phyloP scores from a whole-genome alignment of 768 basidiomycete species.

The Suillus subalutaceus region DNA sequence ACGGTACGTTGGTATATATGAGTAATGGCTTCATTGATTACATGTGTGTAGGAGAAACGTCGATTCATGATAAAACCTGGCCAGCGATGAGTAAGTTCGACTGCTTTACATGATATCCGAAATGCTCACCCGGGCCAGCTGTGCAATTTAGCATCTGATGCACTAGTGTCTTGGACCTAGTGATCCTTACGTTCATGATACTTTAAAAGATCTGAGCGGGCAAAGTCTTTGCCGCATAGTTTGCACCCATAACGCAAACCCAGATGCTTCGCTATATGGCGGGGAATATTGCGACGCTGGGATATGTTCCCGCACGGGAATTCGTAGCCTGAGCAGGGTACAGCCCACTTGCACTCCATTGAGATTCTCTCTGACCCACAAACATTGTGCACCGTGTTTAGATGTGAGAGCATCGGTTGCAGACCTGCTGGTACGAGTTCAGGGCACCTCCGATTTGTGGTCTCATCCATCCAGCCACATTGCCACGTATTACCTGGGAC shows the following conservation, averaged over 20 bases:
- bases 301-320: slow-evolving; percentile 8
- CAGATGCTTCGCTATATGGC: slow-evolving; percentile 25
- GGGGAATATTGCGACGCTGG: slow-evolving; percentile 19
- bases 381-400: slow-evolving; percentile 16
- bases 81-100: background rate
- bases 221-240: slow-evolving; percentile 23
- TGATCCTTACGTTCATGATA: slow-evolving; percentile 21
- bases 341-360: slow-evolving; percentile 17
- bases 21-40: background rate
- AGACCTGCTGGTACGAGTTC: slow-evolving; percentile 8
- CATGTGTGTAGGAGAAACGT: background rate
- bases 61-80: background rate
- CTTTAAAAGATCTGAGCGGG: slow-evolving; percentile 23
- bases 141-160: background rate
- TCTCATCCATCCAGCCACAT: slow-evolving; percentile 16
- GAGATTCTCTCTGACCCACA: background rate
- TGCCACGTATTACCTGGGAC: too few species aligned
- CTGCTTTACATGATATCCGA: background rate
- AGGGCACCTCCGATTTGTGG: slow-evolving; percentile 1
- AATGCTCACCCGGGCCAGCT: background rate
- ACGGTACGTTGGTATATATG: background rate
- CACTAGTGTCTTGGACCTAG: background rate
- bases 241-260: slow-evolving; percentile 18
- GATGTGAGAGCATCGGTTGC: slow-evolving; percentile 20
- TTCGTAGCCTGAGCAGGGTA: background rate